These are phyloP conservation scores for Rhodosporidiobolus sp. DNA, from an alignment of 768 basidiomycete species.

Conservation along the genomic window DNA sequence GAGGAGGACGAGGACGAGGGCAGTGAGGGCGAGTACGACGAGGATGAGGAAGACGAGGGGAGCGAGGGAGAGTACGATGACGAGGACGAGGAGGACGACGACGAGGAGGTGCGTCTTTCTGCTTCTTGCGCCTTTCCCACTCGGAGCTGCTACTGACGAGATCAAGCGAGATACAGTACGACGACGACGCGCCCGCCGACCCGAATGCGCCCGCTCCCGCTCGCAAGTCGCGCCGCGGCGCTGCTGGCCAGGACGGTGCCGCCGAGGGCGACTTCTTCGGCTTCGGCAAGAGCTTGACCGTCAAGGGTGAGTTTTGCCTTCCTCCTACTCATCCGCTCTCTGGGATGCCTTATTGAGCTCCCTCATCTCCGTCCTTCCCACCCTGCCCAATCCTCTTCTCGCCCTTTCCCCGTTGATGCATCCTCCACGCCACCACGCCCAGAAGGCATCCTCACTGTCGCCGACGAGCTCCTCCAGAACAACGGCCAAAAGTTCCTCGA, in stretches of 20 bases:
- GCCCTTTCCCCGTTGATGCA: conserved; percentile 20
- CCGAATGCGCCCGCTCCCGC: conserved; percentile 16
- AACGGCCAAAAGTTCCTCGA: conserved; percentile 98
- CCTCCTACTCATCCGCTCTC: background rate
- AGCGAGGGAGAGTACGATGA: conserved; percentile 65
- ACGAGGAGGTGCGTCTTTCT: conserved; percentile 24
- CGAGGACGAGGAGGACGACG: conserved; percentile 55
- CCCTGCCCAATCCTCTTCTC: background rate
- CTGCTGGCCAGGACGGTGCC: conserved; percentile 11
- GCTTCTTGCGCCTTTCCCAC: too few species aligned
- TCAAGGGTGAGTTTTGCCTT: conserved; percentile 52
- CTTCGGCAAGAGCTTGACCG: conserved; percentile 76
- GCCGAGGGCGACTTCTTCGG: conserved; percentile 47
- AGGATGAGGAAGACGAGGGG: conserved; percentile 64
- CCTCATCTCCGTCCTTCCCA: conserved; percentile 14
- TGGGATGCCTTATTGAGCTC: conserved; percentile 19
- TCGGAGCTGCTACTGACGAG: too few species aligned
- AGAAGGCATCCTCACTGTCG: conserved; percentile 95
- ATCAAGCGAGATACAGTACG: too few species aligned
- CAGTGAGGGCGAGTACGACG: conserved; percentile 60
- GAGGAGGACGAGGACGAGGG: conserved; percentile 60
- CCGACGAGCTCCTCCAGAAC: conserved; percentile 96
- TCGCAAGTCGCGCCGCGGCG: conserved; percentile 27
- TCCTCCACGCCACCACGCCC: conserved; percentile 46
- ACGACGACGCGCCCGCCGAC: conserved; percentile 19